Evolutionary conservation across 208 protist species (phyloP), one percentile per base, ranked within the genome.

Genomic region (Leishmania tarentolae): DNA sequence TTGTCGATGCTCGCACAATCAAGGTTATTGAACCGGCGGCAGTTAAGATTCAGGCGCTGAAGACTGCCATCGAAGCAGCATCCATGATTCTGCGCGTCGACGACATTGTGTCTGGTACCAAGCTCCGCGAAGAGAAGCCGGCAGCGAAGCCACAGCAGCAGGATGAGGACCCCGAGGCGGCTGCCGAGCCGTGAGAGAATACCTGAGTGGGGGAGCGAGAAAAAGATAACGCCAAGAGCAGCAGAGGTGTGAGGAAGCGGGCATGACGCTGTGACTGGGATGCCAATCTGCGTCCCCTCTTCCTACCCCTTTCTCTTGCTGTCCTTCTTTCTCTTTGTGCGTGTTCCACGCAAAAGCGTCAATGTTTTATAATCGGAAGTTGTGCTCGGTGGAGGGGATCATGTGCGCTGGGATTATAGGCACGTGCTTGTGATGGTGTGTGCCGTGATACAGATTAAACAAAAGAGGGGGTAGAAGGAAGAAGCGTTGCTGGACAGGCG

Each of bases 51-150:
- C 99, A 99, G 93, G 98, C 97, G 13, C 87, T 99, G 11, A 99
- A 99, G 92, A 99, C 99, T 6, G 94, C 99, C 68, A 97, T 99
- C 76, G 99, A 99, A 91, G 96, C 99, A 8, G 98, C 99, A 46
- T 99, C 95, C 72, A 97, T 99, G 89, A 97, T 99, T 75, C 86
- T 99, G 31, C 93, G 99, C 77, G 99, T 99, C 42, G 99, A 99
- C 87, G 99, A 99, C 75, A 98, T 99, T 50, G 96, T 99, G 40
- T 99, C 97, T 15, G 99, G 99, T 66, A 95, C 97, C 63, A 97
- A 97, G 86, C 86, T 97, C 68, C 86, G 87, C 50, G 88, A 95
- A 42, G 91, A 94, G 57, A 89, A 92, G 77, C 83, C 88, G 57
- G 85, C 85, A 31, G 82, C 88, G 42, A 91, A 90, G 83, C 74